Percentiles rank a stretch among this genome's conserved stretches.
Conservation (phyloP, 2,329 filamentous ascomycete genomes). For the Ophiocordyceps camponoti-floridani region DNA sequence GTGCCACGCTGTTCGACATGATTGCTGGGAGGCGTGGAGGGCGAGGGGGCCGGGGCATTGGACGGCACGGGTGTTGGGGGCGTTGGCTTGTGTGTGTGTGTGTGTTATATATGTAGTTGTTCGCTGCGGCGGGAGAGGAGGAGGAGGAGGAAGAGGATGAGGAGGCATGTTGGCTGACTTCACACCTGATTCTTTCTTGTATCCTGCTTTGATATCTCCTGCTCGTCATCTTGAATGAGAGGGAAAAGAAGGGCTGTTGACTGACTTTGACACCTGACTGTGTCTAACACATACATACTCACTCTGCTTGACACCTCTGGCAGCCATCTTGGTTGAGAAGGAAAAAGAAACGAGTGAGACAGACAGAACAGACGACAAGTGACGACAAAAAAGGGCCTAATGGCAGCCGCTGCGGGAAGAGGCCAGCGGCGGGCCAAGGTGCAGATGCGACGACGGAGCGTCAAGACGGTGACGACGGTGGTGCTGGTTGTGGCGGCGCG, state of each 20-base stretch:
- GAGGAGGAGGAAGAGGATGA: not conserved
- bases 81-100: not conserved
- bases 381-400: not conserved
- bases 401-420: not conserved
- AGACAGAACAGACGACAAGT: not conserved
- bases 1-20: slow-evolving; percentile 3
- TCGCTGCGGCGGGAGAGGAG: not conserved
- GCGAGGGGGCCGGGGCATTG: not conserved
- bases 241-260: no score
- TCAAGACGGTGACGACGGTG: not conserved
- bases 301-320: no score
- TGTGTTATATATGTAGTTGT: not conserved
- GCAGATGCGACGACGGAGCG: not conserved
- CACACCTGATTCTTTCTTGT: no score
- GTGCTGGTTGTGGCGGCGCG: not conserved
- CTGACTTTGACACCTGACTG: no score
- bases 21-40: not conserved
- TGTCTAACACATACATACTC: no score
- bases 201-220: no score
- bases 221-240: no score
- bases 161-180: no score
- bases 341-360: not conserved
- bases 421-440: not conserved
- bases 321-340: not conserved
- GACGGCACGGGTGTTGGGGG: not conserved